Conservation (phyloP, 345 rosid species). For the Eucalyptus albens region DNA sequence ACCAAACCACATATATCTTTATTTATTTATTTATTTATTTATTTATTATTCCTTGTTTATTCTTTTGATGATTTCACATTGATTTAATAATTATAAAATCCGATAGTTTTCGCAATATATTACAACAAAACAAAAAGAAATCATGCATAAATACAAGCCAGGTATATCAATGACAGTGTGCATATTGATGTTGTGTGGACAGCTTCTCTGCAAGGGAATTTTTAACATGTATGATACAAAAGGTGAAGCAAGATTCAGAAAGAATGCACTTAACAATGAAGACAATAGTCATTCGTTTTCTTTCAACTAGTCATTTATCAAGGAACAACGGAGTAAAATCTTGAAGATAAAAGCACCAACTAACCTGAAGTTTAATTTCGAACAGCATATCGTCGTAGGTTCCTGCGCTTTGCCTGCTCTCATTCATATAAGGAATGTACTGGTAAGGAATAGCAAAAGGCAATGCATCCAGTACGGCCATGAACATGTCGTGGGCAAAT, state of each 20-base stretch:
- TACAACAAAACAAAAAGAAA: not conserved
- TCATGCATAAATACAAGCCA: not conserved
- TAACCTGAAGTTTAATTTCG: not conserved
- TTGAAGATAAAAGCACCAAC: not conserved
- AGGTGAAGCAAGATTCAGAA: too few relatives aligned
- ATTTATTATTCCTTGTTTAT: too few relatives aligned
- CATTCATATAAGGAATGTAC: not conserved
- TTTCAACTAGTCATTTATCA: not conserved
- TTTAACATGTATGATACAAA: not conserved
- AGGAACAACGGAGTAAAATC: not conserved
- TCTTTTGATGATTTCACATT: not conserved
- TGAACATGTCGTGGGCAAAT: slow-evolving; percentile 3
- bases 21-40: too few relatives aligned
- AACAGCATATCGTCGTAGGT: not conserved
- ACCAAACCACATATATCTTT: not conserved
- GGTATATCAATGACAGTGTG: too few relatives aligned
- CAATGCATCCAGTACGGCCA: not conserved
- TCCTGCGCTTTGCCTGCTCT: not conserved
- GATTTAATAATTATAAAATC: slow-evolving; percentile 25
- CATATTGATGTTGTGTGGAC: not conserved
- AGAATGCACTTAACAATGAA: not conserved
- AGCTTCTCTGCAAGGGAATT: not conserved
- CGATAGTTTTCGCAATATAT: not conserved
- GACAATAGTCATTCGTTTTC: not conserved
- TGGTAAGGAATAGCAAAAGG: not conserved